Conservation (phyloP, 169 alveolate species). For the Pseudocohnilembus persalinus region DNA sequence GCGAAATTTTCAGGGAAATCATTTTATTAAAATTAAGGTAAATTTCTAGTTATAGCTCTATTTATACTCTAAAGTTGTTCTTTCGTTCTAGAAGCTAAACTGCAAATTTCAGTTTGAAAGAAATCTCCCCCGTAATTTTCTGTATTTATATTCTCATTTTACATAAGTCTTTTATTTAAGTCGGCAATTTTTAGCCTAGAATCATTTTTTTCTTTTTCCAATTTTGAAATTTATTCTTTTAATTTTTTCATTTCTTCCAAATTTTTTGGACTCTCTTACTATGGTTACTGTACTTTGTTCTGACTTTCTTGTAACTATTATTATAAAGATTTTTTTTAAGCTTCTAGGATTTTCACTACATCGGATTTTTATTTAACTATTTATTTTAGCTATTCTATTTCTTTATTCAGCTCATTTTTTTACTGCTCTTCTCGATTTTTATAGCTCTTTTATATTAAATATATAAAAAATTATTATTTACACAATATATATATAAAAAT, state of each 20-base stretch:
- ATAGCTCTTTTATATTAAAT: neutral
- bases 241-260: neutral
- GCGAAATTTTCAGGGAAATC: neutral
- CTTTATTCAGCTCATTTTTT: neutral
- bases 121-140: neutral
- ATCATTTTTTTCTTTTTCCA: neutral
- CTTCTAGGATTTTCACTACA: neutral
- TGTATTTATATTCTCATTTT: neutral
- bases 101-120: neutral
- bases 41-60: neutral
- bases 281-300: too few relatives aligned
- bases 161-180: too few relatives aligned
- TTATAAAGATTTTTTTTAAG: too few relatives aligned
- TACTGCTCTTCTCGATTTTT: neutral
- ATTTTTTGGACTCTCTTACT: neutral
- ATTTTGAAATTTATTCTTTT: neutral
- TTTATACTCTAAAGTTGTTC: neutral
- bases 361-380: neutral
- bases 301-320: too few relatives aligned
- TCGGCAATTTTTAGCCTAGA: neutral
- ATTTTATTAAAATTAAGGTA: neutral
- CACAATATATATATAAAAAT: too few relatives aligned
- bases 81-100: neutral
- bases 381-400: neutral
- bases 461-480: too few relatives aligned